phyloP scores from a whole-genome alignment of 495 filamentous ascomycete species.

The Polyplosphaeria fusca region DNA sequence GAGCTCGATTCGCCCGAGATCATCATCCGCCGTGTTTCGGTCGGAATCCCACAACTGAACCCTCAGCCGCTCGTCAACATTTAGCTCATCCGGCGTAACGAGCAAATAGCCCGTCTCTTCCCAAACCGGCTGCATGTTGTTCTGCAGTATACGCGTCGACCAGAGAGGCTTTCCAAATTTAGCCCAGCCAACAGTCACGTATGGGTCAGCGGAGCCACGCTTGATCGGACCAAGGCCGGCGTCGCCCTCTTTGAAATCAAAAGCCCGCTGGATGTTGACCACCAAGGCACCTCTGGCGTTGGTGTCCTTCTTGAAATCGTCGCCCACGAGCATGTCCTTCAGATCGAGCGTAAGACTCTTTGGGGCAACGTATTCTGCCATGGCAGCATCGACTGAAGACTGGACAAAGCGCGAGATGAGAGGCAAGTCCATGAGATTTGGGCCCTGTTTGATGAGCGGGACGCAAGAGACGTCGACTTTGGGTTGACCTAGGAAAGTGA shows the following conservation, averaged over 20 bases:
- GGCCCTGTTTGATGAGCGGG: conserved; percentile 60
- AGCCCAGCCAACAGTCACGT: conserved; percentile 69
- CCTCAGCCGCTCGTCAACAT: conserved; percentile 65
- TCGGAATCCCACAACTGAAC: conserved; percentile 74
- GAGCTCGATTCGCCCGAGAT: conserved; percentile 65
- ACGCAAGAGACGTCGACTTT: conserved; percentile 66
- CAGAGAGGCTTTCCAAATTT: conserved; percentile 69
- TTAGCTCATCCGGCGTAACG: conserved; percentile 65
- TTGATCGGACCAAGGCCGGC: conserved; percentile 52
- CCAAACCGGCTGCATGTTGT: conserved; percentile 65
- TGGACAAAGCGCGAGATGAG: conserved; percentile 71
- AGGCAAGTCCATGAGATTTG: conserved; percentile 70
- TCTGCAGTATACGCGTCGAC: conserved; percentile 60
- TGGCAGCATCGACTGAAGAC: conserved; percentile 65
- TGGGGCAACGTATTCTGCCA: conserved; percentile 69
- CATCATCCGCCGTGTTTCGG: conserved; percentile 64
- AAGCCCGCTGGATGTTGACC: conserved; percentile 59
- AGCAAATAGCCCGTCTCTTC: conserved; percentile 64
- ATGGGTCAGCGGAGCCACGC: conserved; percentile 61
- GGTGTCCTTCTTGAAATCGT: conserved; percentile 74
- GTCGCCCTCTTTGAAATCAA: conserved; percentile 66
- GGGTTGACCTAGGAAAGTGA: conserved; percentile 75
- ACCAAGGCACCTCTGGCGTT: conserved; percentile 60
- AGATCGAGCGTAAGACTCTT: conserved; percentile 69
- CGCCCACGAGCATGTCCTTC: conserved; percentile 70